phyloP scores from a whole-genome alignment of 2,329 filamentous ascomycete genomes.

The Triangularia setosa region DNA sequence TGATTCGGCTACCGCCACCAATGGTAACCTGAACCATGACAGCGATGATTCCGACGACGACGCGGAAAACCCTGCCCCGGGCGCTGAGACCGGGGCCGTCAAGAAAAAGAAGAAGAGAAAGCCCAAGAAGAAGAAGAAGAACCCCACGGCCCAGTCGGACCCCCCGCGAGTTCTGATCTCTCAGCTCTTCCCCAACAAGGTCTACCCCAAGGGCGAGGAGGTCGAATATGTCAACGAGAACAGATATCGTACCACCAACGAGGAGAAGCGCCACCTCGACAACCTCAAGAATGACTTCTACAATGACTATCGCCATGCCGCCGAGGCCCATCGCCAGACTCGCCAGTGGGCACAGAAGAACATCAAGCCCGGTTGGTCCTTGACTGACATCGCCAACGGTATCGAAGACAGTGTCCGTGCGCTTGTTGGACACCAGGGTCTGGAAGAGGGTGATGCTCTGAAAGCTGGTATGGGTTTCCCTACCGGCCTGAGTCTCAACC shows the following conservation, averaged over 20 bases:
- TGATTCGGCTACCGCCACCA: constrained; percentile 35
- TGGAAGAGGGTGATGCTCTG: constrained; percentile 72
- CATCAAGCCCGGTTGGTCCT: constrained; percentile 71
- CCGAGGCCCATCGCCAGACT: constrained; percentile 77
- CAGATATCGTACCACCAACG: constrained; percentile 71
- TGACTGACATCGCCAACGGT: constrained; percentile 76
- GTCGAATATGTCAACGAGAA: constrained; percentile 77
- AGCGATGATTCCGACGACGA: constrained; percentile 52
- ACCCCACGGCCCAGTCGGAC: constrained; percentile 66
- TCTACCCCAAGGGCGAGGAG: constrained; percentile 75
- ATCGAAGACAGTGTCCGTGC: constrained; percentile 77
- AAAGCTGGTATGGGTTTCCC: constrained; percentile 80
- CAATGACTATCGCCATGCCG: constrained; percentile 71
- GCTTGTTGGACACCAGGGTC: constrained; percentile 68
- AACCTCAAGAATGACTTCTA: constrained; percentile 76
- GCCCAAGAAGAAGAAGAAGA: constrained; percentile 66
- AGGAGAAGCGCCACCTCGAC: constrained; percentile 80
- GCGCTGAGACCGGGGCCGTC: constrained; percentile 37
- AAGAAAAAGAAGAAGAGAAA: constrained; percentile 84
- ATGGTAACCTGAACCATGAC: constrained; percentile 39
- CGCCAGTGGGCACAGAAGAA: constrained; percentile 75
- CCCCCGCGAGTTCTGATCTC: constrained; percentile 72
- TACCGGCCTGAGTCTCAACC: constrained; percentile 75
- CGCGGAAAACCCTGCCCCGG: constrained; percentile 39
- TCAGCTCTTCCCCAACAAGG: constrained; percentile 66